phyloP scores from a whole-genome alignment of 306 rosid species.

The Cyclanthera cordifolia region DNA sequence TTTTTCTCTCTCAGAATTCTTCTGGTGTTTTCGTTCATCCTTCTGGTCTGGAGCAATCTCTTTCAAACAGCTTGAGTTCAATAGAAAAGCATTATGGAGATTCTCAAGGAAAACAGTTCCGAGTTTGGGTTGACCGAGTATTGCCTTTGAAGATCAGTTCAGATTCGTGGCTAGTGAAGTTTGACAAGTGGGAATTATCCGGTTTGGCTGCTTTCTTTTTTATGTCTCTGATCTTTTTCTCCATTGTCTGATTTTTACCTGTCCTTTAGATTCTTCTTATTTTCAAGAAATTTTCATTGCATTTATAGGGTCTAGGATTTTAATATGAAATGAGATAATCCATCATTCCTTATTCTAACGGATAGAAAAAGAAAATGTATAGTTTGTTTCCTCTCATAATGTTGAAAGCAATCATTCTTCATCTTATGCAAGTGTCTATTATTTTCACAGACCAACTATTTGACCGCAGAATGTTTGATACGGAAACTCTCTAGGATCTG shows the following conservation, averaged over 20 bases:
- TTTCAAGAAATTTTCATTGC: neutral
- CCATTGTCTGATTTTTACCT: neutral
- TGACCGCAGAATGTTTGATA: neutral
- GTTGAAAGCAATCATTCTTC: neutral
- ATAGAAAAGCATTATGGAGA: conserved; percentile 49
- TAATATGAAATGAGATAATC: neutral
- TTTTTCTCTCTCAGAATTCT: neutral
- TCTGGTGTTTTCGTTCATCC: conserved; percentile 52
- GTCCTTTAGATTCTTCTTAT: neutral
- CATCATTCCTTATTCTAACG: neutral
- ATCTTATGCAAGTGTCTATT: neutral
- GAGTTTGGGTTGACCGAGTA: conserved; percentile 61
- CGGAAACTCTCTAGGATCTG: neutral
- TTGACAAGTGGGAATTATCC: conserved; percentile 53
- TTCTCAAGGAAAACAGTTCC: conserved; percentile 51
- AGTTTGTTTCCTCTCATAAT: neutral
- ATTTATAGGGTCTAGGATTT: neutral
- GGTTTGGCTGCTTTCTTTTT: conserved; percentile 30
- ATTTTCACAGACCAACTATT: neutral
- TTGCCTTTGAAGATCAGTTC: conserved; percentile 38
- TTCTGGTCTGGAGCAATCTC: conserved; percentile 40
- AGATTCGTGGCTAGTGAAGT: conserved; percentile 59
- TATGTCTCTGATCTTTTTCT: neutral
- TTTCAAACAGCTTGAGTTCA: conserved; percentile 24
- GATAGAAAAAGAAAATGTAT: no score